Conservation (phyloP, 73 alveolate species). For the Stentor coeruleus region DNA sequence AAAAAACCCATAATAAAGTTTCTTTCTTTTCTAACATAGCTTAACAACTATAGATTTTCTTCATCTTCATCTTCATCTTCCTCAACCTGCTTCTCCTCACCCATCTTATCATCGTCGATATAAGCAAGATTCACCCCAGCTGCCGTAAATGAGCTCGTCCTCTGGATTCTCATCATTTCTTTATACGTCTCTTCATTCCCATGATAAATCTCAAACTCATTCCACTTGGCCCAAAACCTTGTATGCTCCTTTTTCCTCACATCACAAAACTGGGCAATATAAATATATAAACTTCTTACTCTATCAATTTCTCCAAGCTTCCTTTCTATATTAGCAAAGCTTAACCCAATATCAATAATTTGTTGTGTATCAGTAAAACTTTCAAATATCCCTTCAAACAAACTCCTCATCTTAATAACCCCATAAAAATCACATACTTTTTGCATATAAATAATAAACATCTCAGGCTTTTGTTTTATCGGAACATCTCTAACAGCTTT, state of each 20-base stretch:
- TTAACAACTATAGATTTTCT: no score
- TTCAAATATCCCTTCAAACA: constrained; percentile 64
- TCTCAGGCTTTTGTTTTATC: constrained; percentile 69
- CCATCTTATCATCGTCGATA: background rate
- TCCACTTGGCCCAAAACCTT: constrained; percentile 97
- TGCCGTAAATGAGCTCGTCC: constrained; percentile 57
- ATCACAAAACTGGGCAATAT: constrained; percentile 85
- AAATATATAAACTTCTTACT: constrained; percentile 93
- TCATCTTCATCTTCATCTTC: no score
- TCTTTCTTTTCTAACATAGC: no score
- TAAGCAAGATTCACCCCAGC: constrained; percentile 15
- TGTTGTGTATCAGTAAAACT: background rate
- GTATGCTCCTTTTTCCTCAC: constrained; percentile 71
- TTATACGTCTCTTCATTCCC: constrained; percentile 93
- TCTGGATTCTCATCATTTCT: constrained; percentile 86
- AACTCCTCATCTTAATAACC: constrained; percentile 78
- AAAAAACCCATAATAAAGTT: no score
- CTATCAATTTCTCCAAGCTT: constrained; percentile 95
- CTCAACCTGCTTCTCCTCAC: background rate
- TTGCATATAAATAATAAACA: constrained; percentile 75
- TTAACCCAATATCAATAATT: constrained; percentile 79
- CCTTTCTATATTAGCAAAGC: constrained; percentile 89
- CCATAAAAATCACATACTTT: constrained; percentile 91
- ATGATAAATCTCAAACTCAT: constrained; percentile 90
- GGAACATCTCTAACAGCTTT: constrained; percentile 83